Conservation (phyloP, 352 stramenopile species). For the Phytopythium kandeliae region DNA sequence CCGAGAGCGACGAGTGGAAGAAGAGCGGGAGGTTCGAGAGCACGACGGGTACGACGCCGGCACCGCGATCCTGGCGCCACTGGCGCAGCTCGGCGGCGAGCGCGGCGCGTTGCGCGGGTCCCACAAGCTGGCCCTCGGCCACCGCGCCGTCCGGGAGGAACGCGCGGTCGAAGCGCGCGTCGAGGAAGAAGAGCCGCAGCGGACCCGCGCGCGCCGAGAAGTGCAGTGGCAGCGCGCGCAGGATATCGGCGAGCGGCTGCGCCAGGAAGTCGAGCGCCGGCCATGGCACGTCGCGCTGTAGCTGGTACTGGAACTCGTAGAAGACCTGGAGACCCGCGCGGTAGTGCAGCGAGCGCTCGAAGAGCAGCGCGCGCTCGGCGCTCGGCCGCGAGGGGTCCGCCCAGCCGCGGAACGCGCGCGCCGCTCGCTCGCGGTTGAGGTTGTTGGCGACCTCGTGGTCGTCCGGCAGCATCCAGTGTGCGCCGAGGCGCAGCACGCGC, state of each 20-base stretch:
- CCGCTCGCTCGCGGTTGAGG: slow-evolving; percentile 41
- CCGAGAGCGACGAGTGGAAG: slow-evolving; percentile 53
- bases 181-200: slow-evolving; percentile 58
- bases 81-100: slow-evolving; percentile 10
- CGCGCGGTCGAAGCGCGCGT: slow-evolving; percentile 60
- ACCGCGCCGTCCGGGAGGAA: slow-evolving; percentile 15
- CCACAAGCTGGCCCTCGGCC: slow-evolving; percentile 16
- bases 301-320: slow-evolving; percentile 73
- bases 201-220: slow-evolving; percentile 31
- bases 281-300: slow-evolving; percentile 38
- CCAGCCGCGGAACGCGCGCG: slow-evolving; percentile 16
- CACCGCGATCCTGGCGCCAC: slow-evolving; percentile 10
- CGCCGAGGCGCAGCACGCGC: slow-evolving; percentile 47
- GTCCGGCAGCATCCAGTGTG: slow-evolving; percentile 77
- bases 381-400: neutral
- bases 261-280: slow-evolving; percentile 32
- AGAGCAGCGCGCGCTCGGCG: slow-evolving; percentile 15
- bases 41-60: slow-evolving; percentile 23
- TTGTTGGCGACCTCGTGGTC: slow-evolving; percentile 82
- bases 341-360: slow-evolving; percentile 39
- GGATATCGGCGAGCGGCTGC: slow-evolving; percentile 25
- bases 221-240: slow-evolving; percentile 30
- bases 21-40: slow-evolving; percentile 56
- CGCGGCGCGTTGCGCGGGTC: slow-evolving; percentile 19
- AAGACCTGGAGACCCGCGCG: slow-evolving; percentile 48